Percentiles rank a stretch among this genome's conserved stretches.
phyloP scores from a whole-genome alignment of 1,284 basidiomycete species.

The Tilletia caries region DNA sequence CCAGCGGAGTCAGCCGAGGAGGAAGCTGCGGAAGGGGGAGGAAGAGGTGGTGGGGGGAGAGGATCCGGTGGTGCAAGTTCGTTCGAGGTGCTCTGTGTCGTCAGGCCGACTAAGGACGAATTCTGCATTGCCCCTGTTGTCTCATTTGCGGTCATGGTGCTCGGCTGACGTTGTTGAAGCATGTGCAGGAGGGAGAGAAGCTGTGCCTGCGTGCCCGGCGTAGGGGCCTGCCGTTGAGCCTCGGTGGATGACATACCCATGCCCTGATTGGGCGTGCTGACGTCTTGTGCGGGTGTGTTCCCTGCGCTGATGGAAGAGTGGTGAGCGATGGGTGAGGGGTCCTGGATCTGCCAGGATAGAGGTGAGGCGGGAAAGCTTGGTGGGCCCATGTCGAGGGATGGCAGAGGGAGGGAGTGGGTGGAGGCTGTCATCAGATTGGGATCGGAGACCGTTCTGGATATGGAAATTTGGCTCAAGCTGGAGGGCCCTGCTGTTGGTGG shows the following conservation, averaged over 20 bases:
- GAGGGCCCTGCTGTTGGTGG: neutral
- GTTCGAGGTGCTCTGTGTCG: neutral
- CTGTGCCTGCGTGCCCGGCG: constrained; percentile 1
- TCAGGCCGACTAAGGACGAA: neutral
- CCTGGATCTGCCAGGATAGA: neutral
- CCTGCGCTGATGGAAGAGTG: neutral
- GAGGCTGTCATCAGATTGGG: neutral
- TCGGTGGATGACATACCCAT: neutral
- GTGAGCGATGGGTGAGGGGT: neutral
- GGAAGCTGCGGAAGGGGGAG: no score
- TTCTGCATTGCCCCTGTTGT: neutral
- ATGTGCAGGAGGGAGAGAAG: neutral
- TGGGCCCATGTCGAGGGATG: neutral
- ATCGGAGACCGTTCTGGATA: neutral
- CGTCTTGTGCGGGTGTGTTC: neutral
- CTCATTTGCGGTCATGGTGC: neutral
- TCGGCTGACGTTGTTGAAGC: constrained; percentile 9
- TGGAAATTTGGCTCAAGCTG: neutral
- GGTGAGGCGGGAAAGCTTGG: neutral
- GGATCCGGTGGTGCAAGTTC: no score
- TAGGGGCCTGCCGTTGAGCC: no score
- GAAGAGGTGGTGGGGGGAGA: no score
- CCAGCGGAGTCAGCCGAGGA: no score
- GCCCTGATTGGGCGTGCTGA: neutral
- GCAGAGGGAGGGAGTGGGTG: neutral